These are phyloP conservation scores for Crinitomyces ghanaensis DNA, from an alignment of 805 yeast genomes.

Conservation along the genomic window DNA sequence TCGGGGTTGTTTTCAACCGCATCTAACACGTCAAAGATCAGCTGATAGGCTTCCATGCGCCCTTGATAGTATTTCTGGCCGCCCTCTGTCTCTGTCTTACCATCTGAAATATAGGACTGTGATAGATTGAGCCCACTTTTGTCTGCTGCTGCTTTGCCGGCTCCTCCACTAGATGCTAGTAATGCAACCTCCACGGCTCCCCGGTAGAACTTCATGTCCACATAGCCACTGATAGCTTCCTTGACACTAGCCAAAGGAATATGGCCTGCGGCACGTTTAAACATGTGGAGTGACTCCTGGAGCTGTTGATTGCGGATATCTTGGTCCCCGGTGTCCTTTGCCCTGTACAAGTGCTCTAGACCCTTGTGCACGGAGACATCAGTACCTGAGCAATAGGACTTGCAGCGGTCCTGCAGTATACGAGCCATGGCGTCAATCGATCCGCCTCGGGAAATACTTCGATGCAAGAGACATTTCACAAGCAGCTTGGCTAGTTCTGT, in stretches of 20 bases:
- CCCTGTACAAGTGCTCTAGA: conserved; percentile 78
- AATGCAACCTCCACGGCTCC: conserved; percentile 80
- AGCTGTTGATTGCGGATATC: conserved; percentile 60
- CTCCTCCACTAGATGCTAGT: conserved; percentile 68
- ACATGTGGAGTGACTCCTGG: conserved; percentile 59
- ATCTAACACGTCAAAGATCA: conserved; percentile 64
- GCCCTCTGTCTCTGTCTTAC: conserved; percentile 38
- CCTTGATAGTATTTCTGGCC: conserved; percentile 40
- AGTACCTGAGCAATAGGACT: conserved; percentile 85
- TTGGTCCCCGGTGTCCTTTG: conserved; percentile 68
- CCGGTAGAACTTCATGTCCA: conserved; percentile 63
- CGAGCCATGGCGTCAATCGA: conserved; percentile 84
- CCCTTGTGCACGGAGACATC: conserved; percentile 93
- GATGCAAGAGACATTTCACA: conserved; percentile 77
- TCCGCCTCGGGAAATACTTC: conserved; percentile 81
- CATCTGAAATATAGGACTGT: conserved; percentile 43
- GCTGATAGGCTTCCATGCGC: conserved; percentile 50
- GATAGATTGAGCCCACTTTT: conserved; percentile 50
- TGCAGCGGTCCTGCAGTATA: conserved; percentile 83
- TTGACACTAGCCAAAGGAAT: conserved; percentile 68
- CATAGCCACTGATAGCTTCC: conserved; percentile 69
- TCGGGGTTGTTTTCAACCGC: conserved; percentile 48
- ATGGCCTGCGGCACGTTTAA: conserved; percentile 70
- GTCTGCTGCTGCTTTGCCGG: conserved; percentile 53
- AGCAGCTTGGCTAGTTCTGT: conserved; percentile 70